Evolutionary conservation across 768 basidiomycete species (phyloP), one percentile per base, ranked within the genome.

Genomic region (Suillus subluteus): DNA sequence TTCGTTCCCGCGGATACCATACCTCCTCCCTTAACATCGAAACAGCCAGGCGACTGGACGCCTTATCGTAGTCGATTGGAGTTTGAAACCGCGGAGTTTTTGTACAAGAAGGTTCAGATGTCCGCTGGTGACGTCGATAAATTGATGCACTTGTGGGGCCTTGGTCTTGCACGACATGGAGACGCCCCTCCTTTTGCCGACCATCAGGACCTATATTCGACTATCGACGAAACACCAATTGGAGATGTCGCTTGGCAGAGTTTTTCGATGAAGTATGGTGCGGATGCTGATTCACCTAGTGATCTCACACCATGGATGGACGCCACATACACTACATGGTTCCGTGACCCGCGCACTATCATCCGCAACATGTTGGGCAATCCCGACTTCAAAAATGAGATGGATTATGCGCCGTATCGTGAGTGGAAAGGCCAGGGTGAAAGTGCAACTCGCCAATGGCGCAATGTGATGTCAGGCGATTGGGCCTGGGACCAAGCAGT

Each of bases 241-340:
- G 81, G 82, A 13, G 77, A 78, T 54, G 73, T 74, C n/a, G 72
- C 79, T 0, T 84, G 82, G 82, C 48, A 46, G 21, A 46, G 44
- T 4, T 46, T 46, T 21, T 46, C 9, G 1, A 46, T 46, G 44
- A 21, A 46, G 6, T 50, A 50, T 23, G n/a, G n/a, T 13, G 23
- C 12, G 4, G 48, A 50, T 50, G 48, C 73, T 46, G 62, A 71
- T 23, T 26, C 54, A 7, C 65, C 71, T 3, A 38, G 58, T 6
- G 52, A 67, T 35, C 63, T 63, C 1, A 72, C 73, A 9, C 63
- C 68, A 11, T 78, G 76, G 78, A 79, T 75, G 71, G 66, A 65
- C 0, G 62, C 68, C 5, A 65, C 62, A 4, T 78, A 71, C 48
- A 70, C 75, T 50, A 70, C 76, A 23, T 77, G 74, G 73, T 78